Percentiles rank a stretch among this genome's conserved stretches.
These are phyloP conservation scores for Leptographium flavum DNA, from an alignment of 2,329 filamentous ascomycete genomes.

Conservation along the genomic window DNA sequence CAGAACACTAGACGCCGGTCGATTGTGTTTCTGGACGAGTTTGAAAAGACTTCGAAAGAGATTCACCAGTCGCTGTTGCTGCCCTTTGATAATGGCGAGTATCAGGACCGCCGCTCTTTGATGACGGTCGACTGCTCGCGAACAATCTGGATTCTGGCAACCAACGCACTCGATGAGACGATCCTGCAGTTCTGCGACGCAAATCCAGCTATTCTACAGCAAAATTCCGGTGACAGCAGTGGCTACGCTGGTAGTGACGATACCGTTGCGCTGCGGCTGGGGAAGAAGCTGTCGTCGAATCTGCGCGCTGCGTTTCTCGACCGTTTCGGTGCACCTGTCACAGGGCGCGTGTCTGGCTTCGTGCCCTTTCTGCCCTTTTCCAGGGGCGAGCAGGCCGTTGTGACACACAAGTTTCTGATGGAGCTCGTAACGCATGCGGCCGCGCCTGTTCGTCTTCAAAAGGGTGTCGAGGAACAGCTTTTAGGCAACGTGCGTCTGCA, in stretches of 20 bases:
- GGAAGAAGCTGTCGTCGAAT: neutral
- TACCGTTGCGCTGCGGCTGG: neutral
- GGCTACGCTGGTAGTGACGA: neutral
- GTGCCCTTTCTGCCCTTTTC: constrained; percentile 9
- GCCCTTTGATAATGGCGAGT: constrained; percentile 7
- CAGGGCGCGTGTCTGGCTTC: constrained; percentile 6
- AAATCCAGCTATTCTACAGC: constrained; percentile 1
- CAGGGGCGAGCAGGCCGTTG: constrained; percentile 6
- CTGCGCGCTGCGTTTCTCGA: constrained; percentile 1
- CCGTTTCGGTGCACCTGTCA: constrained; percentile 6
- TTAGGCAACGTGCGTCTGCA: constrained; percentile 2
- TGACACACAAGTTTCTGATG: constrained; percentile 6
- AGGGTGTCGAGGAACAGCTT: neutral
- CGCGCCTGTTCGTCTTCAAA: neutral
- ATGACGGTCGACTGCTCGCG: constrained; percentile 3
- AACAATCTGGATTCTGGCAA: constrained; percentile 8
- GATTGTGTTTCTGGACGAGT: constrained; percentile 8
- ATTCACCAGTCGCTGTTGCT: constrained; percentile 6
- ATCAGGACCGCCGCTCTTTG: constrained; percentile 5
- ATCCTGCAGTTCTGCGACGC: constrained; percentile 5
- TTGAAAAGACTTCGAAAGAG: constrained; percentile 4
- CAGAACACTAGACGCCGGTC: neutral
- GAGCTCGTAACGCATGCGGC: constrained; percentile 1
- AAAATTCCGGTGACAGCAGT: neutral
- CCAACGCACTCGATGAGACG: constrained; percentile 5